These are phyloP conservation scores for Calocera viscosa DNA, from an alignment of 768 basidiomycete genomes.

Conservation along the genomic window DNA sequence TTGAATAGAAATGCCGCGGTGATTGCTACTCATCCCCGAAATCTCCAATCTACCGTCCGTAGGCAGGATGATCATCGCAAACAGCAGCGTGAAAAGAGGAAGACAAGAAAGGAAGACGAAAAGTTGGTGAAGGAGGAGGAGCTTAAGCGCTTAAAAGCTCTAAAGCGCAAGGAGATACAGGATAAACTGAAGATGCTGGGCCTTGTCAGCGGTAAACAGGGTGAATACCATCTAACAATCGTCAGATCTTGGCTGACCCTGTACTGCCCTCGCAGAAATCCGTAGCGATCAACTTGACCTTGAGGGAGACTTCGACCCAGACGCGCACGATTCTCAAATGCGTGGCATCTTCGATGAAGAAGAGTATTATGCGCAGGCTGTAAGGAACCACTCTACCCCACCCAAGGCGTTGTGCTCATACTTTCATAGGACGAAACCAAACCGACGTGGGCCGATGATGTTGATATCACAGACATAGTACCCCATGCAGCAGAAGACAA, in stretches of 20 bases:
- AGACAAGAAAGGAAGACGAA: conserved; percentile 69
- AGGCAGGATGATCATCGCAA: conserved; percentile 69
- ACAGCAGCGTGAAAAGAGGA: conserved; percentile 66
- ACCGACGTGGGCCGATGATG: conserved; percentile 85
- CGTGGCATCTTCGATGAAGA: conserved; percentile 52
- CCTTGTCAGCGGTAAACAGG: conserved; percentile 51
- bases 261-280: neutral
- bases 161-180: conserved; percentile 76
- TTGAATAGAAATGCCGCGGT: conserved; percentile 45
- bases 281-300: conserved; percentile 49
- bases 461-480: conserved; percentile 60
- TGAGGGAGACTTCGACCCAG: conserved; percentile 88
- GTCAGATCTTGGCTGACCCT: neutral
- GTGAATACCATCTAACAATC: conserved; percentile 26
- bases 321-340: conserved; percentile 75
- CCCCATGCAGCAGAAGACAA: conserved; percentile 32
- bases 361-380: conserved; percentile 26
- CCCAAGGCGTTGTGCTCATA: neutral
- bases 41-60: conserved; percentile 45
- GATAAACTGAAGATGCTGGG: conserved; percentile 62
- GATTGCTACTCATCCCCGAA: conserved; percentile 67
- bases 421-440: conserved; percentile 39
- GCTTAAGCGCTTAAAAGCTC: conserved; percentile 60
- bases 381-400: neutral
- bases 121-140: conserved; percentile 62